Evolutionary conservation across 1,139 yeast species (phyloP), one percentile per base, ranked within the genome.

Genomic region (Tardiomyces blankii): DNA sequence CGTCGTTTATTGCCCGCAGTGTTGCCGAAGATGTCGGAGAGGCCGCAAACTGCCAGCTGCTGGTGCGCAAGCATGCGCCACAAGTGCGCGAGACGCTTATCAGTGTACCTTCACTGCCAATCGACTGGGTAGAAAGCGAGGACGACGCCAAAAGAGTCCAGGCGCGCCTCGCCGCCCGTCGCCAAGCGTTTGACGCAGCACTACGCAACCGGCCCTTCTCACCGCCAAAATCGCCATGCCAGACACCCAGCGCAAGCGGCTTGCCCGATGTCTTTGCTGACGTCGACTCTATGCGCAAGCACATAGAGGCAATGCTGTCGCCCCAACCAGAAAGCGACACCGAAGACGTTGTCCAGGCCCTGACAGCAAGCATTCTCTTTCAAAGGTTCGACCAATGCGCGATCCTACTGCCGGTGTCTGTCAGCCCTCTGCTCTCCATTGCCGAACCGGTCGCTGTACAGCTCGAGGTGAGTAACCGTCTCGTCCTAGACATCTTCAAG

Each of bases 21-120:
- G 38, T 49, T n/a, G 62, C 63, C 1, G 28, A 39, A 6, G 47
- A 49, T 18, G 54, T 52, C 1, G 42, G 53, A 6, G 55, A 56
- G 38, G 49, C 53, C 7, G 41, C 53, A 4, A 54, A 51, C 39
- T 55, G 58, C 41, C 51, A 25, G 12, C 11, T 12, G 35, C 35
- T 40, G 38, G 18, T 33, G 9, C 41, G 35, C 35, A 30, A 30
- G 16, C 16, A 30, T 11, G 35, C 35, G 16, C n/a, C 35, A 5
- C 16, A 14, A 5, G 35, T 30, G 16, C 16, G 35, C 16, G 35
- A 30, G 11, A 30, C 9, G 5, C 35, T 30, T 5, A 4, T 12
- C 9, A 9, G 16, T 9, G 9, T 30, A 11, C 16, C n/a, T 30
- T 3, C 5, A 11, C 16, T 30, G 9, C 16, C 35, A 14, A 4